These are phyloP conservation scores for Lagenidium giganteum DNA, from an alignment of 352 stramenopile species.

Conservation along the genomic window DNA sequence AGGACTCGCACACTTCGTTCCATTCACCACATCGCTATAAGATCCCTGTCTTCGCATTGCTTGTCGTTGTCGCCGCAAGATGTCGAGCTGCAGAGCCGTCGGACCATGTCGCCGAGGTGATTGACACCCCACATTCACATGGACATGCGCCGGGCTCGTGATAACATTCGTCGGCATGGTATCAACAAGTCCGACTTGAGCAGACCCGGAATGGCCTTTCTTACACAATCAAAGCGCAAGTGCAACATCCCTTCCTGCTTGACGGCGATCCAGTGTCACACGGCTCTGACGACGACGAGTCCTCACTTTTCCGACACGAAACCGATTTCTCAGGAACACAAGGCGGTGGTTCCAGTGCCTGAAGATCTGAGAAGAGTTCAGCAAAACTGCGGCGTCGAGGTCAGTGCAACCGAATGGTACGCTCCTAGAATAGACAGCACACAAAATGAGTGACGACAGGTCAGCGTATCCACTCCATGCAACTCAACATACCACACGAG, in stretches of 20 bases:
- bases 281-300: conserved; percentile 3
- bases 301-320: too few species aligned
- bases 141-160: conserved; percentile 2
- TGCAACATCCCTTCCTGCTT: too few species aligned
- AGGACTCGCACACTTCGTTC: conserved; percentile 18
- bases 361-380: conserved; percentile 1
- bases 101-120: neutral
- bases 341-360: too few species aligned
- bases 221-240: too few species aligned
- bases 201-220: conserved; percentile 1
- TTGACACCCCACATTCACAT: conserved; percentile 2
- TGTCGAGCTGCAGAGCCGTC: conserved; percentile 17
- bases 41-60: conserved; percentile 23
- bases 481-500: conserved; percentile 40
- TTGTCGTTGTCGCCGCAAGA: conserved; percentile 25
- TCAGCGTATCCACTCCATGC: neutral
- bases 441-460: conserved; percentile 1
- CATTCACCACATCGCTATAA: conserved; percentile 31
- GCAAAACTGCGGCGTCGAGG: conserved; percentile 6
- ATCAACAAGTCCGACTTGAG: too few species aligned
- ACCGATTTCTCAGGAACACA: conserved; percentile 10
- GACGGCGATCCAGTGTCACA: too few species aligned
- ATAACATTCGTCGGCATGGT: too few species aligned
- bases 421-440: conserved; percentile 25
- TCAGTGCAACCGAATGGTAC: conserved; percentile 61